Conservation (phyloP, 2,329 filamentous ascomycete genomes). For the Neonectria coccinea region DNA sequence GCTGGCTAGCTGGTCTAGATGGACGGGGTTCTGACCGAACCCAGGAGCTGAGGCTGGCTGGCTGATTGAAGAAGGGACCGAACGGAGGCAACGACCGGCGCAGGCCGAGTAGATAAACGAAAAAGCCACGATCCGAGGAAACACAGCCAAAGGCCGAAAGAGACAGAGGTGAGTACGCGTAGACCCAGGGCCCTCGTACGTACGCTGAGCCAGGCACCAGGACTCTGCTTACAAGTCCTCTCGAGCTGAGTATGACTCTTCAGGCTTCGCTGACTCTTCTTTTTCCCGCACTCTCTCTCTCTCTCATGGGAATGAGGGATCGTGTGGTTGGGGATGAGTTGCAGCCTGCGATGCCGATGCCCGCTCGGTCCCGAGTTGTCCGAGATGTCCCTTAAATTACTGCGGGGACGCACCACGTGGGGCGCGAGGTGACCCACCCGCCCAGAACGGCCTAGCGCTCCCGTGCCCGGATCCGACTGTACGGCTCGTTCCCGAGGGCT, state of each 20-base stretch:
- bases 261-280: background rate
- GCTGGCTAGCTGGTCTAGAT: slow-evolving; percentile 4
- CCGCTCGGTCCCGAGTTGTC: slow-evolving; percentile 28
- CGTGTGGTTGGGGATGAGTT: background rate
- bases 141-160: background rate
- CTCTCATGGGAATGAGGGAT: background rate
- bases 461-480: slow-evolving; percentile 37
- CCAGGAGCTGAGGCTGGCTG: background rate
- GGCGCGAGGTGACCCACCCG: background rate
- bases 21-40: background rate
- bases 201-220: no score
- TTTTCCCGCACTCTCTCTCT: background rate
- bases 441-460: slow-evolving; percentile 38
- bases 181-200: background rate
- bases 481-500: slow-evolving; percentile 28
- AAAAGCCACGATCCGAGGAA: background rate
- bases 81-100: background rate
- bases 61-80: background rate
- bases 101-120: background rate
- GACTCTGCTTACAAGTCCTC: no score
- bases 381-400: background rate
- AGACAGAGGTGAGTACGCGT: background rate
- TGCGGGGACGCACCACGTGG: slow-evolving; percentile 5
- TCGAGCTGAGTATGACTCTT: no score
- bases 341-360: slow-evolving; percentile 3